Evolutionary conservation across 1,284 basidiomycete species (phyloP).

Genomic region (Austroboletus niveus): DNA sequence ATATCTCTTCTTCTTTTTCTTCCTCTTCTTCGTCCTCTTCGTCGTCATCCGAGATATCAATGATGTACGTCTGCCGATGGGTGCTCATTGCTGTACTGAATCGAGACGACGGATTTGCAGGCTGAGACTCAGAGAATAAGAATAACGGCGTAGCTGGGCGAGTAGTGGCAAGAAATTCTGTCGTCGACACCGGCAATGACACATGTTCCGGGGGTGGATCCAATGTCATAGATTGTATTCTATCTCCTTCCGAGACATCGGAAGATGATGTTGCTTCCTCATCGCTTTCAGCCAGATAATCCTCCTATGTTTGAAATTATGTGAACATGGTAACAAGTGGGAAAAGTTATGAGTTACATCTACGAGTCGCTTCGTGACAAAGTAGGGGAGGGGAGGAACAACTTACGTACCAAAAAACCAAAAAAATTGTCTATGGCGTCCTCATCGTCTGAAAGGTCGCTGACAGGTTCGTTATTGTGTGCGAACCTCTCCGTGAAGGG

Average conservation of each 20-base stretch:
- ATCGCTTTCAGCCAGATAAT: constrained; percentile 5
- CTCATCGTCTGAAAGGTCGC: constrained; percentile 10
- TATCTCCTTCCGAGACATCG: neutral
- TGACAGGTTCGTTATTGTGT: constrained; percentile 8
- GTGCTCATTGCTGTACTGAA: constrained; percentile 26
- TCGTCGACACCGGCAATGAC: neutral
- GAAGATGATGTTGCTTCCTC: constrained; percentile 2
- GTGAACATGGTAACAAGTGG: constrained; percentile 7
- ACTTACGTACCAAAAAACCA: constrained; percentile 24
- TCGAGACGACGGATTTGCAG: constrained; percentile 16
- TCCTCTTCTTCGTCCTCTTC: constrained; percentile 32
- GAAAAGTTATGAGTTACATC: constrained; percentile 34
- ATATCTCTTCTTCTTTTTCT: constrained; percentile 1
- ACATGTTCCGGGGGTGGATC: too few relatives aligned
- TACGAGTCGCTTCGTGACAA: constrained; percentile 28
- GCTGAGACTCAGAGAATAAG: constrained; percentile 6
- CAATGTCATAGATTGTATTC: neutral
- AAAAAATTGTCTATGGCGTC: constrained; percentile 11
- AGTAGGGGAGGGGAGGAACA: constrained; percentile 15
- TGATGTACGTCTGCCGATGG: constrained; percentile 29
- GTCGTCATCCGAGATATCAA: constrained; percentile 34
- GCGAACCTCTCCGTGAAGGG: constrained; percentile 26
- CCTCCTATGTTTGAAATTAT: constrained; percentile 17
- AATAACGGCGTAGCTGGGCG: neutral
- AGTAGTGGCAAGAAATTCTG: constrained; percentile 9